Conservation (phyloP, 2,329 filamentous ascomycete genomes). For the Gremmenia infestans region DNA sequence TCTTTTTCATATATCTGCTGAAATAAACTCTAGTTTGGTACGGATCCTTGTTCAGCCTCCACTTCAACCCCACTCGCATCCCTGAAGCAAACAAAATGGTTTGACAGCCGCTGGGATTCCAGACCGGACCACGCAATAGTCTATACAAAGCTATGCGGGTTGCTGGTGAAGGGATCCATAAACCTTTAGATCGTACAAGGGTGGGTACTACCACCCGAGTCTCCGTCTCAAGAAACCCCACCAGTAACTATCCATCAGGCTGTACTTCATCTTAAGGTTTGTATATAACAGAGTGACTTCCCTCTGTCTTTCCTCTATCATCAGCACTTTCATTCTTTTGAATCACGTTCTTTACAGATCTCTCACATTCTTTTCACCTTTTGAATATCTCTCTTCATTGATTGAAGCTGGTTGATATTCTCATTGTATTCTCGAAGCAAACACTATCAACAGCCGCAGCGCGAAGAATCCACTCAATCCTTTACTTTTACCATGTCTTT, state of each 20-base stretch:
- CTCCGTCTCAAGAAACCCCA: neutral
- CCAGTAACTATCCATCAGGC: neutral
- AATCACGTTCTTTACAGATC: constrained; percentile 12
- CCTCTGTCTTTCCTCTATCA: neutral
- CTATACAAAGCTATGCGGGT: neutral
- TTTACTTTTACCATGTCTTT: constrained; percentile 24
- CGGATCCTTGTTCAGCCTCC: neutral
- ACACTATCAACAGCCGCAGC: constrained; percentile 13
- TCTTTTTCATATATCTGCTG: constrained; percentile 5
- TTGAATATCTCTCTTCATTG: constrained; percentile 21
- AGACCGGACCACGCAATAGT: neutral
- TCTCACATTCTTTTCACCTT: constrained; percentile 16
- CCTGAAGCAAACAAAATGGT: neutral
- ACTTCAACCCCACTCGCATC: neutral
- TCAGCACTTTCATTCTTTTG: constrained; percentile 8
- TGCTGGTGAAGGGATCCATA: neutral
- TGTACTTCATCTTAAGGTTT: neutral
- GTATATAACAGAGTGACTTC: constrained; percentile 1
- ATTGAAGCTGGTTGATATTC: constrained; percentile 23
- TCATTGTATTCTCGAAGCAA: constrained; percentile 7
- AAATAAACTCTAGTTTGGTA: neutral
- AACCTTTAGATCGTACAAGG: neutral
- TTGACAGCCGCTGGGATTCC: neutral
- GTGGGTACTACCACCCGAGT: neutral
- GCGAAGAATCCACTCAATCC: constrained; percentile 11